Base-by-base conservation (phyloP, 768 basidiomycete genomes). In the Boletus rubroflammeus region DNA sequence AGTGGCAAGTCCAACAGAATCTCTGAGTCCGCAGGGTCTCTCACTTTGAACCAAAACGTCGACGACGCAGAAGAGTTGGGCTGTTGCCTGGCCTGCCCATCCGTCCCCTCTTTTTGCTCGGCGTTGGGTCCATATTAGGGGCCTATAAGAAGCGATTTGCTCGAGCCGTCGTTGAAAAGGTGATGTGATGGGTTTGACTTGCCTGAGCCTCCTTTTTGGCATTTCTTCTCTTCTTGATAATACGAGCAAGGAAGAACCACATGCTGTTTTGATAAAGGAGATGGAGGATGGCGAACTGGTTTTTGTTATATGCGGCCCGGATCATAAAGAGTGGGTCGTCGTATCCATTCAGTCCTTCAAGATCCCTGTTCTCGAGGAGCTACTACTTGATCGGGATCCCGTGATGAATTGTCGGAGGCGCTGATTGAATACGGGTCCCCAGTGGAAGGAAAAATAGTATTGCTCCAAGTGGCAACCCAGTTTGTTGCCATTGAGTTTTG, bases 231-330 rank as follows among this genome's bases (percentile, higher is more conserved):
- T 25, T 25, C 23, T 25, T 25, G 23, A 25, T 25, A 25, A 25
- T 25, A 25, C 23, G 23, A 25, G 23, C 23, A 4, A 25, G 23
- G 23, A 25, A 25, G 23, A 62, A 39, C 60, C 59, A 56, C 58
- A 60, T 60, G 14, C 0, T 49, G 23, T 19, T 15, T 39, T 1
- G 23, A 19, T 21, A 0, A 7, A 48, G 35, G 21, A 21, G 8
- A 23, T 31, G 40, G 19, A 10, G 23, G n/a, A 17, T 6, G n/a
- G 13, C 1, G 14, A 31, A 8, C 28, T 21, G 21, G 25, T 7
- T 13, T 5, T n/a, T 36, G 5, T 7, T 15, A 26, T 34, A 21
- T 51, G 5, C 1, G 3, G 5, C 15, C n/a, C n/a, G n/a, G n/a
- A 21, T 19, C n/a, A 21, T 53, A 15, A 29, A 50, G 34, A 43